These are phyloP conservation scores for Allantophomopsis cytisporea DNA, from an alignment of 2,329 filamentous ascomycete genomes.

Conservation along the genomic window DNA sequence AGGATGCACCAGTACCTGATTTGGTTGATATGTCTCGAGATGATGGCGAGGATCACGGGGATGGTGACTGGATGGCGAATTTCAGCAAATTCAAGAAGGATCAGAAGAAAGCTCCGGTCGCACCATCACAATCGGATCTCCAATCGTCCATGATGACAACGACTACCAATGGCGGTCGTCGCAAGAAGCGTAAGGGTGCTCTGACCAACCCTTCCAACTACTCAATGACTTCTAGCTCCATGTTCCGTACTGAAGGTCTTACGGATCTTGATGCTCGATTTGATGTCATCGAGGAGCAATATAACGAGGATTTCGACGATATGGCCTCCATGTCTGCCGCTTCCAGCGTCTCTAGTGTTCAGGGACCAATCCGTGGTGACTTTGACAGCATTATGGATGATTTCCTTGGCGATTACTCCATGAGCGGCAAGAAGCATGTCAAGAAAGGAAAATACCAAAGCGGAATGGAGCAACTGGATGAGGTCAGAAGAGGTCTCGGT, in stretches of 20 bases:
- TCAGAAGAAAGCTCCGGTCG: slow-evolving; percentile 33
- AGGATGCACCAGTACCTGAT: slow-evolving; percentile 20
- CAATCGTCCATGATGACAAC: slow-evolving; percentile 62
- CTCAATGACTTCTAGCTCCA: slow-evolving; percentile 81
- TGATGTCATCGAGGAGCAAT: slow-evolving; percentile 78
- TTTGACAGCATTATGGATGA: slow-evolving; percentile 90
- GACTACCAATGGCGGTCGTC: slow-evolving; percentile 65
- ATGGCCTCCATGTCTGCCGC: slow-evolving; percentile 47
- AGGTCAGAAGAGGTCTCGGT: slow-evolving; percentile 70
- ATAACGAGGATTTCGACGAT: slow-evolving; percentile 48
- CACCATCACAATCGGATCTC: slow-evolving; percentile 43
- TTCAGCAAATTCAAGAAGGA: slow-evolving; percentile 93
- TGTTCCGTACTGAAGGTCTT: slow-evolving; percentile 78
- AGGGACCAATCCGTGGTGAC: slow-evolving; percentile 56
- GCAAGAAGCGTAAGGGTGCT: slow-evolving; percentile 92
- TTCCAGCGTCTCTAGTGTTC: slow-evolving; percentile 52
- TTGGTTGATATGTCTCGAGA: slow-evolving; percentile 26
- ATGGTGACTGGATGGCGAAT: slow-evolving; percentile 79
- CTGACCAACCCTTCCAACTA: slow-evolving; percentile 77
- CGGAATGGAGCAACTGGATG: slow-evolving; percentile 81
- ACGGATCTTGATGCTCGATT: slow-evolving; percentile 80
- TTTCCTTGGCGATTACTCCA: slow-evolving; percentile 65
- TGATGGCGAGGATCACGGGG: slow-evolving; percentile 44
- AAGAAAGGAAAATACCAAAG: slow-evolving; percentile 72
- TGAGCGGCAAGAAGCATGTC: slow-evolving; percentile 57